Percentiles rank a stretch among this genome's conserved stretches.
These are phyloP conservation scores for Corylus americana DNA, from an alignment of 306 rosid species.

Conservation along the genomic window DNA sequence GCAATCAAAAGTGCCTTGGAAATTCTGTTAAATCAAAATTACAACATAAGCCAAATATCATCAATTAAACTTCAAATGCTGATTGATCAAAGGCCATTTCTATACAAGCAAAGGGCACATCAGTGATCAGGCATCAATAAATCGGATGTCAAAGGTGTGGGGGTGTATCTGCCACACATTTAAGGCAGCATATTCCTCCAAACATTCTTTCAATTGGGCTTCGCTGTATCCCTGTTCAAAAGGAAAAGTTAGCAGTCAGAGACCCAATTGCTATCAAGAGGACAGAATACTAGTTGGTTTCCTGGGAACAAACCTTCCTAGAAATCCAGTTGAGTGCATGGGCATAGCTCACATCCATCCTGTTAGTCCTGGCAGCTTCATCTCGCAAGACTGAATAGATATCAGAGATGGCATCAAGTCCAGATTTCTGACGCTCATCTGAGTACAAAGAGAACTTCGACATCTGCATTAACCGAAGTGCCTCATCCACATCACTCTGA, in stretches of 20 bases:
- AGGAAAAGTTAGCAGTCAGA: constrained; percentile 25
- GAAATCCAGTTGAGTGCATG: constrained; percentile 95
- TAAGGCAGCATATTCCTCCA: constrained; percentile 96
- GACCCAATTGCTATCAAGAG: neutral
- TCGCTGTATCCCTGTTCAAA: constrained; percentile 88
- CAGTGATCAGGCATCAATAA: constrained; percentile 65
- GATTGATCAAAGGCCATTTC: constrained; percentile 3
- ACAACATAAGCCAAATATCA: constrained; percentile 12
- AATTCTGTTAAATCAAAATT: constrained; percentile 19
- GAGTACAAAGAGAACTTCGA: constrained; percentile 95
- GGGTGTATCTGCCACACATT: constrained; percentile 99
- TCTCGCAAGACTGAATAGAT: constrained; percentile 93
- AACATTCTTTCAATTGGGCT: constrained; percentile 91
- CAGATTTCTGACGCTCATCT: constrained; percentile 90
- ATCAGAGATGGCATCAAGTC: constrained; percentile 93
- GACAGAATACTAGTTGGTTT: neutral
- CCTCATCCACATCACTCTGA: constrained; percentile 98
- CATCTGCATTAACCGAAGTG: constrained; percentile 97
- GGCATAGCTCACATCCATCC: constrained; percentile 85
- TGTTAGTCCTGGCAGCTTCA: constrained; percentile 75
- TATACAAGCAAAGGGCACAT: constrained; percentile 15
- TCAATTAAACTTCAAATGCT: constrained; percentile 1
- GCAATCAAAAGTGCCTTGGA: constrained; percentile 21
- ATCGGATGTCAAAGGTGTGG: constrained; percentile 82
- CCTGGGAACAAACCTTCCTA: constrained; percentile 66